A percentile compares a stretch with the other conserved stretches of the same genome.
Conservation (phyloP, 805 yeast genomes). For the Torulaspora microellipsoides region DNA sequence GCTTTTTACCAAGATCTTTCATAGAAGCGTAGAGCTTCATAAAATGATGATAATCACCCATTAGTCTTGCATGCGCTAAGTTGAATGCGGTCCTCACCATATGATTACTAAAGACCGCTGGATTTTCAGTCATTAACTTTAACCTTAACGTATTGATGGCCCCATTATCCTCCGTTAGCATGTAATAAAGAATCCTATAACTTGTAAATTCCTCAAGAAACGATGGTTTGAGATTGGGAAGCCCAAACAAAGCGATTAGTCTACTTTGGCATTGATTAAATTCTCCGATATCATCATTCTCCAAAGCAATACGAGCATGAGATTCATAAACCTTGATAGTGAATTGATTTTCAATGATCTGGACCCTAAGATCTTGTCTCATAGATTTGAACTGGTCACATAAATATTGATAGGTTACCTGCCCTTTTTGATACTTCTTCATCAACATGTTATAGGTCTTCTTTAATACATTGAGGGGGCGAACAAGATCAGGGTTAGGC, state of each 20-base stretch:
- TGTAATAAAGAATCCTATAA: slow-evolving; percentile 67
- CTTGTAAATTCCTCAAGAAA: slow-evolving; percentile 60
- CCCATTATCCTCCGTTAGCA: slow-evolving; percentile 61
- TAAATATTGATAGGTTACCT: slow-evolving; percentile 62
- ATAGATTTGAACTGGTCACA: slow-evolving; percentile 90
- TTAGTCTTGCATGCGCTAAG: slow-evolving; percentile 31
- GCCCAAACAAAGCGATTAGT: slow-evolving; percentile 56
- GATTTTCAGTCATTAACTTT: slow-evolving; percentile 17
- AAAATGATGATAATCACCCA: slow-evolving; percentile 50
- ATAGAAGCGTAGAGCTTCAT: slow-evolving; percentile 42
- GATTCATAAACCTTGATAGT: slow-evolving; percentile 76
- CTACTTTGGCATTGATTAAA: slow-evolving; percentile 93
- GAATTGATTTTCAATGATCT: slow-evolving; percentile 73
- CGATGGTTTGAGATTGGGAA: slow-evolving; percentile 36
- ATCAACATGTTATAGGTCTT: slow-evolving; percentile 53
- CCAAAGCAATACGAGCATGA: slow-evolving; percentile 83
- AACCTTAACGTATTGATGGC: slow-evolving; percentile 25
- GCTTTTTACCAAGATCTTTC: slow-evolving; percentile 40
- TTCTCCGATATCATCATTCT: slow-evolving; percentile 83
- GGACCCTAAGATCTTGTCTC: slow-evolving; percentile 91
- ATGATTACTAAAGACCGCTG: slow-evolving; percentile 16
- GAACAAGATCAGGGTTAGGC: slow-evolving; percentile 77
- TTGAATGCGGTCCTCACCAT: slow-evolving; percentile 28
- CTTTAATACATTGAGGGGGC: slow-evolving; percentile 63
- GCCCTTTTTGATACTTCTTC: slow-evolving; percentile 45